Base-by-base conservation (phyloP, 192 early-diverging fungal genomes). In the Linnemannia schmuckeri region DNA sequence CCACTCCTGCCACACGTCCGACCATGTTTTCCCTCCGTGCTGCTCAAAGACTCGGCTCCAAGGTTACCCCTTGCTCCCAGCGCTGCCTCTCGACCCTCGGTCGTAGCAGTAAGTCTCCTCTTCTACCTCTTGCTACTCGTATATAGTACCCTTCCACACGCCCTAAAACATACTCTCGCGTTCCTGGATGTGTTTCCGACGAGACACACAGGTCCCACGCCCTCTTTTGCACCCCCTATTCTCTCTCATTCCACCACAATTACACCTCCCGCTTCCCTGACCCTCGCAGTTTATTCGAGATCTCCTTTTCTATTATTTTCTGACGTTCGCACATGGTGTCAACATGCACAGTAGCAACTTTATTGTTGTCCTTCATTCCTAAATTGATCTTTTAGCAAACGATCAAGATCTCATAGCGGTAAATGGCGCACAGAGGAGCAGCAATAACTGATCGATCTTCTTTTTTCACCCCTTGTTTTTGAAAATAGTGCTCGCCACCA, bases 21-120 rank as follows among this genome's bases (percentile, higher is more conserved):
- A 63, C 75, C 75, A 87, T 87, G 85, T 87, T 87, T 76, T 78
- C 79, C 38, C 75, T 81, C 57, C 85, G 85, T 75, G 72, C 85
- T 73, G 85, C 80, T 37, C 79, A 87, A n/a, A 77, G 85, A 72
- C 79, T 87, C 54, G 69, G 70, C 75, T 70, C 85, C 72, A 87
- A 87, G 85, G 85, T 71, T 66, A 75, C 77, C 40, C 78, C 83
- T 68, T 80, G 63, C 76, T 78, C 85, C 71, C 85, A 87, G 85
- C 85, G 85, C 80, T 81, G 79, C 79, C 79, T 87, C 79, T 87
- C 85, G 85, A 87, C 85, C 80, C 42, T 87, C 42, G 76, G 85
- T 81, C 85, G 85, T 75, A 81, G 85, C 85, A 78, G 85, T 87
- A 87, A 87, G 85, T 87, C 68, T 15, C 37, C 3, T 22, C 41